Base-by-base conservation (phyloP, 73 alveolate species). In the Paramecium caudatum region DNA sequence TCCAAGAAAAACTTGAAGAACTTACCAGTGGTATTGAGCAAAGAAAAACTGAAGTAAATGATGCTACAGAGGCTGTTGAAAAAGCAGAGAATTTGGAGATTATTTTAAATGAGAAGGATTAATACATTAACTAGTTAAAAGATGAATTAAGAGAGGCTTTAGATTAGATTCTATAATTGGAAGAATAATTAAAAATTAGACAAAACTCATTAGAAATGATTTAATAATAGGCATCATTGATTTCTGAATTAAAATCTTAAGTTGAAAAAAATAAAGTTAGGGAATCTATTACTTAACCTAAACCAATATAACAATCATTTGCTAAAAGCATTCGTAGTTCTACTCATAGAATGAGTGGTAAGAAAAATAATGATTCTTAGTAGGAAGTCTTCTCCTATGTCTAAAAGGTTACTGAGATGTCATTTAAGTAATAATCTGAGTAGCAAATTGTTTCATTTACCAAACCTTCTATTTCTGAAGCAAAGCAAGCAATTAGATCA, bases 301-400 rank as follows among this genome's bases (percentile, higher is more conserved):
- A 55, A 55, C 80, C 80, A 21, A 43, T 55, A 4, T 27, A 55
- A 55, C 30, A 55, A 23, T 55, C 46, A 27, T 55, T 55, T 55
- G 30, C 80, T 23, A 55, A 55, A 21, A 55, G 80, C 30, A 55
- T 55, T 1, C 23, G 80, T 27, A 55, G 46, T 55, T 55, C 80
- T 10, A 55, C 80, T 55, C 80, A 55, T 55, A 16, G 80, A 25
- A 55, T 55, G 80, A 55, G 80, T 55, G 80, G 80, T 10, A 55
- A 55, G 43, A 55, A 55, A 23, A 55, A 17, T 55, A 43, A 55
- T 10, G 80, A 55, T 12, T 21, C 80, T 55, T 10, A 55, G 30
- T 12, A 55, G 7, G 80, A 55, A 55, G 30, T 55, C 25, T 27
- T 55, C 13, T 55, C 80, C 13, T 55, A 55, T 55, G 80, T 55